Conservation (phyloP, 805 yeast genomes). For the Debaryomyces maramus region DNA sequence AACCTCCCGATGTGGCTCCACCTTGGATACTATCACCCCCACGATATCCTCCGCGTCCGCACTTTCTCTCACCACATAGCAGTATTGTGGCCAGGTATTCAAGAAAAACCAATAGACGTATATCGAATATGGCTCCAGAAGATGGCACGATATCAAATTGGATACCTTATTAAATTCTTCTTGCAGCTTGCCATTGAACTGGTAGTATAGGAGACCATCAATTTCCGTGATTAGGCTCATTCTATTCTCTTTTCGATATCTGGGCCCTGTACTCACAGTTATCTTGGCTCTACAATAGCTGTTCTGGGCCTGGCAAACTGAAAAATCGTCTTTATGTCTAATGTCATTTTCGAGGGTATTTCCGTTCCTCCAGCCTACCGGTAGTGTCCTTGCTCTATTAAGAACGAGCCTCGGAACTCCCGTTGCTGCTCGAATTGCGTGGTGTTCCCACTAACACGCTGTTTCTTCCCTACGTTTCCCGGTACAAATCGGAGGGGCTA, state of each 20-base stretch:
- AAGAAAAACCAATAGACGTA: conserved; percentile 90
- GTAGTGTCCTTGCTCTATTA: too few species aligned
- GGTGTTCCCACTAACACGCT: not conserved
- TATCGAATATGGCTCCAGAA: conserved; percentile 92
- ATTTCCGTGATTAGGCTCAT: not conserved
- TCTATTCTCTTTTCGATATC: not conserved
- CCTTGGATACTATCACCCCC: conserved; percentile 86
- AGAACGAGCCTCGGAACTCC: not conserved
- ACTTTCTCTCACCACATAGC: conserved; percentile 58
- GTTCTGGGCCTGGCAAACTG: too few species aligned
- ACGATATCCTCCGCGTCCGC: conserved; percentile 39
- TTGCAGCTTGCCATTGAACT: conserved; percentile 22
- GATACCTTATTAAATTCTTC: conserved; percentile 52
- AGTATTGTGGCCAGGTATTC: conserved; percentile 86
- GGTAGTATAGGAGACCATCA: conserved; percentile 20
- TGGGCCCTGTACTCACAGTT: too few species aligned
- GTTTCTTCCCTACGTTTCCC: not conserved
- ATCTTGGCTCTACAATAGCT: too few species aligned
- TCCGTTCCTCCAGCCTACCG: not conserved
- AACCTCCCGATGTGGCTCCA: conserved; percentile 71
- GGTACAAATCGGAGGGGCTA: not conserved
- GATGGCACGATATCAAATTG: conserved; percentile 63
- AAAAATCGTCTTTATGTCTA: too few species aligned
- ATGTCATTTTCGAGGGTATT: not conserved
- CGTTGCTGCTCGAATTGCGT: not conserved